Conservation (phyloP, 371 early-diverging fungal genomes). For the Mortierella sp. region DNA sequence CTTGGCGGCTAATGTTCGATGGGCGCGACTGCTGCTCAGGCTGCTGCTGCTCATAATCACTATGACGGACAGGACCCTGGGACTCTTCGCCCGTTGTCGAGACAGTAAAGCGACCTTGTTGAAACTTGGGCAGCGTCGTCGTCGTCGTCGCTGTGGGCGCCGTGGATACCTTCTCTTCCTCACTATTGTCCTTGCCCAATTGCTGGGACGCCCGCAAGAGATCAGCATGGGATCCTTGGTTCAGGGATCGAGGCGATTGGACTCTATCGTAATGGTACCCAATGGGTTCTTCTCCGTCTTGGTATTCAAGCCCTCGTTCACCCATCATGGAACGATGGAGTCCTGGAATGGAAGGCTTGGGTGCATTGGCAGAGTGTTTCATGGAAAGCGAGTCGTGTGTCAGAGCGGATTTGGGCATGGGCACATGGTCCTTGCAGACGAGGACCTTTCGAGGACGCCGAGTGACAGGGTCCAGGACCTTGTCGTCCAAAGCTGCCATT, state of each 20-base stretch:
- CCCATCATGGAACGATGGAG: slow-evolving; percentile 46
- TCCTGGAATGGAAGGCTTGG: slow-evolving; percentile 34
- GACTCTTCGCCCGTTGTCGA: too few relatives aligned
- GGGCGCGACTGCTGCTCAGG: too few relatives aligned
- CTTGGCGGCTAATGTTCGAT: background rate
- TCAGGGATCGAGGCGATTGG: slow-evolving; percentile 32
- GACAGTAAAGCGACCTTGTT: slow-evolving; percentile 11
- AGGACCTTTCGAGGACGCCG: slow-evolving; percentile 30
- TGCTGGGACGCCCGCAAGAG: slow-evolving; percentile 1
- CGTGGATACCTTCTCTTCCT: background rate
- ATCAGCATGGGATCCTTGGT: slow-evolving; percentile 31
- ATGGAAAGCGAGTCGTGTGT: slow-evolving; percentile 16
- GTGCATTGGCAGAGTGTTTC: slow-evolving; percentile 25
- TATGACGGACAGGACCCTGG: slow-evolving; percentile 22
- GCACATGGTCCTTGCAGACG: slow-evolving; percentile 46
- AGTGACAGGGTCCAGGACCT: slow-evolving; percentile 19
- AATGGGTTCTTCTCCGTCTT: background rate
- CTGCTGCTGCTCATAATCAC: slow-evolving; percentile 31
- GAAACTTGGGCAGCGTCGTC: slow-evolving; percentile 22
- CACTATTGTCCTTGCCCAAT: background rate
- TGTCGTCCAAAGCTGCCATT: slow-evolving; percentile 37
- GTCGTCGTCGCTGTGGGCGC: slow-evolving; percentile 1
- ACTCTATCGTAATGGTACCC: background rate
- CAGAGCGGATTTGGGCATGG: slow-evolving; percentile 26
- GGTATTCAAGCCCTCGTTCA: background rate